These are phyloP conservation scores for Cutaneotrichosporon mucoides DNA, from an alignment of 1,284 basidiomycete species.

Conservation along the genomic window DNA sequence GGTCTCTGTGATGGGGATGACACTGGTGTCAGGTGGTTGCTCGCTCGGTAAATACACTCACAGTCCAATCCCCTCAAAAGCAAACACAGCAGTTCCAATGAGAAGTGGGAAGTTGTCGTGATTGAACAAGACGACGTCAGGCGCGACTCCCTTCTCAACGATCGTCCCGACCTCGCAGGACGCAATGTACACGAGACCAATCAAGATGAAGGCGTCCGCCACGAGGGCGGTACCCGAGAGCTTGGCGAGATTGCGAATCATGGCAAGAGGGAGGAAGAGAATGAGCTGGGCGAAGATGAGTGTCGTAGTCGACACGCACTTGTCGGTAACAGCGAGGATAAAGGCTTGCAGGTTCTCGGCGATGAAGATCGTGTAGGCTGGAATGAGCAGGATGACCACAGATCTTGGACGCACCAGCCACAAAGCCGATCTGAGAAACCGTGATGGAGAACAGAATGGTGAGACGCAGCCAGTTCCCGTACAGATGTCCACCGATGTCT, in stretches of 20 bases:
- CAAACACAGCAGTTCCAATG: conserved; percentile 96
- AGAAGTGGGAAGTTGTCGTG: conserved; percentile 81
- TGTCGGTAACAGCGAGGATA: conserved; percentile 74
- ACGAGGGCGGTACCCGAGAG: conserved; percentile 86
- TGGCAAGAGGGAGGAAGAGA: conserved; percentile 79
- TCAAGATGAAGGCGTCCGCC: conserved; percentile 92
- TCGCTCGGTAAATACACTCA: conserved; percentile 46
- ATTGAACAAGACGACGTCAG: conserved; percentile 81
- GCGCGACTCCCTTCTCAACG: conserved; percentile 63
- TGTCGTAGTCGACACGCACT: conserved; percentile 64
- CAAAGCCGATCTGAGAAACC: conserved; percentile 72
- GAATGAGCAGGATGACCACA: conserved; percentile 13
- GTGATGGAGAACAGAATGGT: conserved; percentile 83
- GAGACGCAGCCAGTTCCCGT: conserved; percentile 88
- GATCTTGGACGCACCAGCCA: conserved; percentile 31
- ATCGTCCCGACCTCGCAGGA: conserved; percentile 71
- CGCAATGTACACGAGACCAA: conserved; percentile 82
- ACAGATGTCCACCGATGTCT: conserved; percentile 90
- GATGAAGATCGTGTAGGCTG: conserved; percentile 94
- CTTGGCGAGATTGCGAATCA: conserved; percentile 86
- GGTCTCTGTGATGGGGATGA: conserved; percentile 94
- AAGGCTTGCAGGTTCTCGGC: conserved; percentile 89
- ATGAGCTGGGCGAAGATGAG: conserved; percentile 81
- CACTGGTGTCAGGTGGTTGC: conserved; percentile 34
- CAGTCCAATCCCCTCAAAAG: conserved; percentile 97